Evolutionary conservation across 352 stramenopile species (phyloP).

Genomic region (Globisporangium echinulatum): DNA sequence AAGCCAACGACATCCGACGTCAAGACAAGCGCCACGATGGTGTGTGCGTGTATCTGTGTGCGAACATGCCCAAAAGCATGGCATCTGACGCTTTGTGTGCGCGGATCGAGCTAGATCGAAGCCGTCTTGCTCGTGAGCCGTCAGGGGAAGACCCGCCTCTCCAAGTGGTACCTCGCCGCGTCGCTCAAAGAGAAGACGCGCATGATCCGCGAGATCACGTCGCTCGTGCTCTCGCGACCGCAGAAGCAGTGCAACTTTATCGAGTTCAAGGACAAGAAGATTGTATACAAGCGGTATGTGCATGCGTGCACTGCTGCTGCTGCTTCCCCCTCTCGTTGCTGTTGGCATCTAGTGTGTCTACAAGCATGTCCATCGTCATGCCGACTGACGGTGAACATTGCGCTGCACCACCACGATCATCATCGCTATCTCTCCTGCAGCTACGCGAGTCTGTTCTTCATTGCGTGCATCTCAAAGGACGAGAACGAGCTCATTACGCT

Average conservation of each 20-base stretch:
- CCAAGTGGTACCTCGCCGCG: constrained; percentile 86
- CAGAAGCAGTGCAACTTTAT: constrained; percentile 93
- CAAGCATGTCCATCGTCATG: too few relatives aligned
- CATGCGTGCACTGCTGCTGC: neutral
- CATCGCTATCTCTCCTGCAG: constrained; percentile 16
- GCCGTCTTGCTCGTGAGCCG: constrained; percentile 85
- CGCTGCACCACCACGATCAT: too few relatives aligned
- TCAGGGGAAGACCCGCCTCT: constrained; percentile 89
- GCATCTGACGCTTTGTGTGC: neutral
- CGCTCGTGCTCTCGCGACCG: constrained; percentile 80
- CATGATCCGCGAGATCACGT: constrained; percentile 86
- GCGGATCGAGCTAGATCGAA: constrained; percentile 54
- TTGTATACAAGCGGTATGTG: constrained; percentile 93
- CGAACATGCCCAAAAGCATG: too few relatives aligned
- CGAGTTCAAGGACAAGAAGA: constrained; percentile 97
- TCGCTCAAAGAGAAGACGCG: constrained; percentile 81
- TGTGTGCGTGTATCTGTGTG: constrained; percentile 11
- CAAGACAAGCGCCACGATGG: neutral
- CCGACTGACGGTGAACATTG: too few relatives aligned
- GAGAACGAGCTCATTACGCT: constrained; percentile 98
- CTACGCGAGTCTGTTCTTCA: constrained; percentile 97
- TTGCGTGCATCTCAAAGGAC: constrained; percentile 92
- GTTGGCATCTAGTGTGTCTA: neutral
- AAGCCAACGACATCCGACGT: neutral
- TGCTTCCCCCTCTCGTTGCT: neutral